Percentiles rank a stretch among this genome's conserved stretches.
Evolutionary conservation across 1,284 basidiomycete species (phyloP).

Genomic region (Pseudozyma tsukubaensis): DNA sequence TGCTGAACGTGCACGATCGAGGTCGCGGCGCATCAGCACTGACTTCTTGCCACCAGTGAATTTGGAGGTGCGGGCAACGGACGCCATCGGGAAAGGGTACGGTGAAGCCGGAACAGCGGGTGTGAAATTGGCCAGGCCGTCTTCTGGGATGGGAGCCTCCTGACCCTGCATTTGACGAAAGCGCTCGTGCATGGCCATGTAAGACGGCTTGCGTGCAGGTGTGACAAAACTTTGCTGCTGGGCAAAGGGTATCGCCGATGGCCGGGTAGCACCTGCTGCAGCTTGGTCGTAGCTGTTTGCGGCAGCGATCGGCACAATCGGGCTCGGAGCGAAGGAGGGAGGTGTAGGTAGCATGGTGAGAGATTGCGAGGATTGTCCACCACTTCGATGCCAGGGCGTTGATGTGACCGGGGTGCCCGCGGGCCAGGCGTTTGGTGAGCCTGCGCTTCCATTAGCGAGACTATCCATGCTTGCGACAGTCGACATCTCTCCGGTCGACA

Average conservation of each 20-base stretch:
- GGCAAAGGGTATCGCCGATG: constrained; percentile 6
- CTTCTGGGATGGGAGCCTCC: constrained; percentile 37
- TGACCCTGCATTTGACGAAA: constrained; percentile 45
- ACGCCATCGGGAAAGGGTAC: constrained; percentile 63
- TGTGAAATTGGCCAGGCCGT: constrained; percentile 26
- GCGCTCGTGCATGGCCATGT: constrained; percentile 47
- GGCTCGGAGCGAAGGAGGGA: constrained; percentile 48
- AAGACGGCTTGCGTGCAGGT: constrained; percentile 54
- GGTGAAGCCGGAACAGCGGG: constrained; percentile 58
- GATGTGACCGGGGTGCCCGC: constrained; percentile 46
- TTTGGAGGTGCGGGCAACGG: constrained; percentile 27
- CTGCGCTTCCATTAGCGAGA: constrained; percentile 3
- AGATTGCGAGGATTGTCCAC: constrained; percentile 18
- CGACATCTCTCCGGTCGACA: constrained; percentile 33
- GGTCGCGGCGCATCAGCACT: constrained; percentile 45
- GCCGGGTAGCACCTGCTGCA: constrained; percentile 1
- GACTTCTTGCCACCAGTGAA: constrained; percentile 34
- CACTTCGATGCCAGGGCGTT: constrained; percentile 41
- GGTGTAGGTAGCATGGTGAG: constrained; percentile 38
- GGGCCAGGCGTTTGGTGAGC: constrained; percentile 26
- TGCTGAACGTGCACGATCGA: constrained; percentile 54
- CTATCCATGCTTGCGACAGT: constrained; percentile 37
- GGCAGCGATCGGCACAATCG: constrained; percentile 3
- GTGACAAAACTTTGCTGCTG: constrained; percentile 54
- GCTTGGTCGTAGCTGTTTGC: not conserved